A percentile compares a stretch with the other conserved stretches of the same genome.
These are phyloP conservation scores for Aspergillus incahuasiensis DNA, from an alignment of 495 filamentous ascomycete genomes.

Conservation along the genomic window DNA sequence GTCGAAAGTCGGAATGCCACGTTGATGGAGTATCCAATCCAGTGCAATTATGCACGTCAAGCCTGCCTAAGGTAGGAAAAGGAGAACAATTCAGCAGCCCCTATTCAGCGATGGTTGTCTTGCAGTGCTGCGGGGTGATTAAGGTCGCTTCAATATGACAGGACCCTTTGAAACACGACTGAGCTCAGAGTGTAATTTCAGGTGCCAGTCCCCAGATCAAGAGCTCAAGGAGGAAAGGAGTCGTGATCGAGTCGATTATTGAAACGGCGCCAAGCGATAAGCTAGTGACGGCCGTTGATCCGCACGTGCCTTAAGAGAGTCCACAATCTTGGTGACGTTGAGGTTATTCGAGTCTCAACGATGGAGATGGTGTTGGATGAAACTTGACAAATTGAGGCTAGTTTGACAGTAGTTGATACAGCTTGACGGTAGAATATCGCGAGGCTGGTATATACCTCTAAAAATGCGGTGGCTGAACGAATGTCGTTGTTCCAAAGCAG, in stretches of 20 bases:
- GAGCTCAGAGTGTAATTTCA: not conserved
- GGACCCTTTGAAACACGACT: not conserved
- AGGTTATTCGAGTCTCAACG: not conserved
- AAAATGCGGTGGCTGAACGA: slow-evolving; percentile 30
- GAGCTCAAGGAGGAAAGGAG: slow-evolving; percentile 1
- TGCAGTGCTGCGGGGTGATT: not conserved
- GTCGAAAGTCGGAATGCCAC: slow-evolving; percentile 34
- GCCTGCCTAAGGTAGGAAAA: slow-evolving; percentile 6
- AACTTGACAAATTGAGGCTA: slow-evolving; percentile 2
- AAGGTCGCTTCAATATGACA: not conserved
- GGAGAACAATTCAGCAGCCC: slow-evolving; percentile 11
- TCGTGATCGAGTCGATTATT: slow-evolving; percentile 11
- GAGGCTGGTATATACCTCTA: slow-evolving; percentile 19
- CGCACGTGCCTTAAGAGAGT: slow-evolving; percentile 11
- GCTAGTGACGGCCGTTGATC: slow-evolving; percentile 11
- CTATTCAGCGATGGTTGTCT: slow-evolving; percentile 1
- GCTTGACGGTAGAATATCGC: slow-evolving; percentile 6
- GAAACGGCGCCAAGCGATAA: slow-evolving; percentile 15
- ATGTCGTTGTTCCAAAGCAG: slow-evolving; percentile 11
- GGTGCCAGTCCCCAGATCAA: not conserved
- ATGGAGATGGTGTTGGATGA: not conserved
- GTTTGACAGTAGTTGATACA: not conserved
- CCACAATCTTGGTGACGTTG: slow-evolving; percentile 7
- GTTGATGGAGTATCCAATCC: slow-evolving; percentile 29
- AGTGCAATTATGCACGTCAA: slow-evolving; percentile 17